phyloP scores from a whole-genome alignment of 2,329 filamentous ascomycete species.

The Aspergillus uvarum region DNA sequence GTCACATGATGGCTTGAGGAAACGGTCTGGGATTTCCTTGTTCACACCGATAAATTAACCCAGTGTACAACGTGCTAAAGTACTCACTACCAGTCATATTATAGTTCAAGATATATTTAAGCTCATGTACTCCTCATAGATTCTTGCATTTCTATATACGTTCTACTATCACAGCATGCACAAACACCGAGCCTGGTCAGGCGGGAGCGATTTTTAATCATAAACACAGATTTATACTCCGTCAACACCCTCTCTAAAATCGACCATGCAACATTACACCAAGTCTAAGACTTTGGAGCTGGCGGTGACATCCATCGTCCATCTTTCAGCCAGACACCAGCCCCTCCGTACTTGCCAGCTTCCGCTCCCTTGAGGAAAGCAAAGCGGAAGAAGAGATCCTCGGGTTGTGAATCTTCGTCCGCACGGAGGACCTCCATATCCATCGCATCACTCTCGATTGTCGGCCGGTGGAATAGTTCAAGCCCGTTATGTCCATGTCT shows the following conservation, averaged over 20 bases:
- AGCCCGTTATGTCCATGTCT: constrained; percentile 42
- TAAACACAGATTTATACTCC: background rate
- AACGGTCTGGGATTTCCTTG: background rate
- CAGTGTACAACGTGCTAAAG: too few species aligned
- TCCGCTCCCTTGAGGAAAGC: constrained; percentile 46
- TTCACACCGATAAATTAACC: background rate
- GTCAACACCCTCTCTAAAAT: background rate
- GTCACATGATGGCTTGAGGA: background rate
- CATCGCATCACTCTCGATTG: constrained; percentile 26
- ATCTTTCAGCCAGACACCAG: constrained; percentile 42
- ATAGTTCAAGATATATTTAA: background rate
- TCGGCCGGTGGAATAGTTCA: constrained; percentile 31
- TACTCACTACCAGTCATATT: too few species aligned
- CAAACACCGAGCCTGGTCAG: background rate
- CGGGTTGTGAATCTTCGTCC: constrained; percentile 33
- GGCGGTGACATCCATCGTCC: constrained; percentile 36
- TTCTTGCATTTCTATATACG: background rate
- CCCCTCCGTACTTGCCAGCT: constrained; percentile 39
- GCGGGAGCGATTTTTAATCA: background rate
- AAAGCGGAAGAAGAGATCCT: constrained; percentile 49
- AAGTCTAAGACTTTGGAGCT: constrained; percentile 25
- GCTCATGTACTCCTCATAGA: background rate
- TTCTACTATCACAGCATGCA: constrained; percentile 3
- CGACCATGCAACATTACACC: background rate
- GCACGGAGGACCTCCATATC: constrained; percentile 16